These are phyloP conservation scores for Diaporthe capsici DNA, from an alignment of 2,329 filamentous ascomycete species.

Conservation along the genomic window DNA sequence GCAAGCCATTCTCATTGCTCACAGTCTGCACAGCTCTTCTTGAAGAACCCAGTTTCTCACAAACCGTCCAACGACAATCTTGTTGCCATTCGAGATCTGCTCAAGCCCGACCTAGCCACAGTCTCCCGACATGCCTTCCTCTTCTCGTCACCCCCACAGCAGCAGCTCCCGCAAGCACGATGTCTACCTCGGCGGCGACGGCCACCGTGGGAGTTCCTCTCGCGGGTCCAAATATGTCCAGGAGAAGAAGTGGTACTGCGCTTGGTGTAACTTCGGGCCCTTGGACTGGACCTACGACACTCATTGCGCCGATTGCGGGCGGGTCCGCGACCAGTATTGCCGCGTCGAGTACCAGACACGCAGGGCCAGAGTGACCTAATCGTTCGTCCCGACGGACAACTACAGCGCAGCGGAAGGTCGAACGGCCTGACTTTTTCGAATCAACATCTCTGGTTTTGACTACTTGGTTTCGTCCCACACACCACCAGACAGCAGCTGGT, in stretches of 20 bases:
- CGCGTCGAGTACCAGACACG: slow-evolving; percentile 7
- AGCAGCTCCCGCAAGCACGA: slow-evolving; percentile 18
- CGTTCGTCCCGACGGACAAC: neutral
- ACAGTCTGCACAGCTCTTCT: neutral
- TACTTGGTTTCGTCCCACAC: neutral
- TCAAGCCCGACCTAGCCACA: neutral
- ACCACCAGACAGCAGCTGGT: neutral
- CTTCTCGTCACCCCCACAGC: slow-evolving; percentile 6
- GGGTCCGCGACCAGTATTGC: slow-evolving; percentile 2
- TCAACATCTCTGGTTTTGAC: slow-evolving; percentile 9
- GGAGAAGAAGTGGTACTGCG: slow-evolving; percentile 20
- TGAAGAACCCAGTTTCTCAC: neutral
- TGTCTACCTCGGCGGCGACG: slow-evolving; percentile 13
- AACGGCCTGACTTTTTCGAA: neutral
- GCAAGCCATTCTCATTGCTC: neutral
- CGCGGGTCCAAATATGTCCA: slow-evolving; percentile 9
- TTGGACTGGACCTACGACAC: slow-evolving; percentile 16
- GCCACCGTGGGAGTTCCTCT: slow-evolving; percentile 3
- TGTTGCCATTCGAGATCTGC: neutral
- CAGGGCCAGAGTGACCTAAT: neutral
- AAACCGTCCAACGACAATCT: neutral
- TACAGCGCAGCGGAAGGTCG: neutral
- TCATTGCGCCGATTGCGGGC: neutral
- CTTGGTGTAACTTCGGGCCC: slow-evolving; percentile 20
- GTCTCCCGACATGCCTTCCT: neutral